Base-by-base conservation (phyloP, 73 alveolate genomes). In the Paramecium pentaurelia region DNA sequence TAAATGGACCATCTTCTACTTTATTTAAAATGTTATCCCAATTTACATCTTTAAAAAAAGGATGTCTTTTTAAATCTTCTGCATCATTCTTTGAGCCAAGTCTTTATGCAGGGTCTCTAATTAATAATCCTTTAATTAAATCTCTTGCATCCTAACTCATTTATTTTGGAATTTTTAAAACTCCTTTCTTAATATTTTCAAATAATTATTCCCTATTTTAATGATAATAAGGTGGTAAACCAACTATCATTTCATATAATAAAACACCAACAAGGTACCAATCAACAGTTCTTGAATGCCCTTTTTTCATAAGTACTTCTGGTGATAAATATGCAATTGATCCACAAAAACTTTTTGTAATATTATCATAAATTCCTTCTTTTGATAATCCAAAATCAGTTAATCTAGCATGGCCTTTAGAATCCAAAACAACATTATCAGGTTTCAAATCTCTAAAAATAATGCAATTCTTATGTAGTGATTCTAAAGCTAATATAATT, bases 301-400 rank as follows among this genome's bases (percentile, higher is more conserved):
- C 99, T 36, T 91, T 93, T 58, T 95, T 90, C 68, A 90, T 95
- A n/a, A 97, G 90, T 95, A 97, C 96, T 73, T 97, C 99, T 11
- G 99, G 99, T 28, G 99, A 98, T 45, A 97, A 71, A 83, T 97
- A 97, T n/a, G 99, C 99, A 28, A 94, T 94, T 5, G 98, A 96
- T 25, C 99, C 99, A 94, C 99, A 98, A 89, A 98, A 98, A 32
- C 98, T 94, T 51, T 84, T 93, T n/a, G 99, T 95, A 75, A 95
- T 93, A 22, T 75, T 92, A 42, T 97, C 98, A 86, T 93, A 95
- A 10, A 98, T 97, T 12, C 99, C 99, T 95, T 98, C 99, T 71
- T 98, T 93, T 1, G 99, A 96, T 36, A 98, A 97, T 6, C 99
- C 99, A 94, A 98, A 98, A 94, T 98, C 99, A 2, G 99, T 97